A percentile compares a stretch with the other conserved stretches of the same genome.
Conservation (phyloP, 345 rosid genomes). For the Acer saccharum region DNA sequence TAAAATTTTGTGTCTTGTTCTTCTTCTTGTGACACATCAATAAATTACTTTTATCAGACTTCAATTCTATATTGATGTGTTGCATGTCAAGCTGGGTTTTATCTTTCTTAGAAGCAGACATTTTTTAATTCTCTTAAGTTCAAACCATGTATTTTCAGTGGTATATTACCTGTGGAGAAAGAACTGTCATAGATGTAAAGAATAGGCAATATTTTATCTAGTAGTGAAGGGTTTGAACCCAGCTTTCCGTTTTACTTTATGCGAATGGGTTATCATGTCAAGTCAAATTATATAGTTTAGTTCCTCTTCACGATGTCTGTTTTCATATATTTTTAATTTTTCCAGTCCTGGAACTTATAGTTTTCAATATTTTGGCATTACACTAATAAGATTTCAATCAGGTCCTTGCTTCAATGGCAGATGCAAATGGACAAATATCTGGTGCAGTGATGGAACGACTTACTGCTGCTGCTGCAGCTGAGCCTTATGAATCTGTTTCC, state of each 20-base stretch:
- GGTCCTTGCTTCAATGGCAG: conserved; percentile 99
- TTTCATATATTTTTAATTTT: conserved; percentile 18
- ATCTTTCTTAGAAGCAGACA: neutral
- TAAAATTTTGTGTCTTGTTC: neutral
- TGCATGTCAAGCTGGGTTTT: neutral
- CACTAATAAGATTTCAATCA: conserved; percentile 30
- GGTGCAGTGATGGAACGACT: conserved; percentile 91
- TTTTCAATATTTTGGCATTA: conserved; percentile 19
- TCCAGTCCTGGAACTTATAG: neutral
- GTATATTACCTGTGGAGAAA: neutral
- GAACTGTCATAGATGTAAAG: neutral
- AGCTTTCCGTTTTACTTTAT: neutral
- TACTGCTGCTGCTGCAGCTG: conserved; percentile 96
- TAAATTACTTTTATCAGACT: neutral
- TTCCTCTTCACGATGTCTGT: conserved; percentile 18
- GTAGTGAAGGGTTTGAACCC: neutral
- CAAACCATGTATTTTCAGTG: neutral
- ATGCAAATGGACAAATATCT: conserved; percentile 92
- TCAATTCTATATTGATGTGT: neutral
- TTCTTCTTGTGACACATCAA: neutral
- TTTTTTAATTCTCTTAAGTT: neutral
- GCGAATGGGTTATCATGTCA: neutral
- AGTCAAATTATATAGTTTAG: neutral
- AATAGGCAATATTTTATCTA: neutral
- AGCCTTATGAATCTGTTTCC: conserved; percentile 95